Evolutionary conservation across 768 basidiomycete species (phyloP).

Genomic region (Psilocybe subaeruginosa): DNA sequence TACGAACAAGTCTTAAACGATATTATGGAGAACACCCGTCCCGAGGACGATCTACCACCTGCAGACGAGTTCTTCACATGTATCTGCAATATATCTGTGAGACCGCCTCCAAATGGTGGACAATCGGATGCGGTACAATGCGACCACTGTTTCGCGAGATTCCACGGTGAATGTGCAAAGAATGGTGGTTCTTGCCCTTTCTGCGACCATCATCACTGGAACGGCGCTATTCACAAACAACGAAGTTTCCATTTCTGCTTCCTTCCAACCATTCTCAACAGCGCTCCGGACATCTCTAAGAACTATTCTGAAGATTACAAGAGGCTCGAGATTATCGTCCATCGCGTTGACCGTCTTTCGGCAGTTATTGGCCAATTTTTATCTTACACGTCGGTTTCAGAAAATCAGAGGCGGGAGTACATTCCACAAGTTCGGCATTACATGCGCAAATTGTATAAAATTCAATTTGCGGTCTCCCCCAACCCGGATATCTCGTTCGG

Average conservation of each 20-base stretch:
- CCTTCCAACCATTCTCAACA: conserved; percentile 68
- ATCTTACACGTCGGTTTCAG: conserved; percentile 66
- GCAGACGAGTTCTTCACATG: conserved; percentile 84
- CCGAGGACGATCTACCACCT: conserved; percentile 80
- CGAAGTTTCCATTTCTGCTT: conserved; percentile 85
- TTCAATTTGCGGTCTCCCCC: conserved; percentile 87
- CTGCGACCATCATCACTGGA: conserved; percentile 92
- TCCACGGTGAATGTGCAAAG: conserved; percentile 83
- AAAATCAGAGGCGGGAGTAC: conserved; percentile 75
- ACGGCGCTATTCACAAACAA: conserved; percentile 80
- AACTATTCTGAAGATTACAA: conserved; percentile 82
- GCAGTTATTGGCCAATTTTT: conserved; percentile 81
- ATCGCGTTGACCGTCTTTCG: conserved; percentile 76
- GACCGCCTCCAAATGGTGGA: conserved; percentile 74
- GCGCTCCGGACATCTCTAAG: conserved; percentile 79
- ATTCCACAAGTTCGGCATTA: conserved; percentile 86
- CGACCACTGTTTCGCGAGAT: conserved; percentile 86
- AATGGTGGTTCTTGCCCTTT: conserved; percentile 92
- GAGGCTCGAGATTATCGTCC: conserved; percentile 78
- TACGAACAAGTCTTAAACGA: conserved; percentile 71
- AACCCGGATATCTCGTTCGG: conserved; percentile 83
- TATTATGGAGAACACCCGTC: conserved; percentile 72
- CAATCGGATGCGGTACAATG: conserved; percentile 88
- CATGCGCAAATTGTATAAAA: conserved; percentile 89
- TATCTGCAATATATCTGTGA: conserved; percentile 77